Percentiles rank a stretch among this genome's conserved stretches.
Conservation (phyloP, 2,329 filamentous ascomycete genomes). For the Cadophora malorum region DNA sequence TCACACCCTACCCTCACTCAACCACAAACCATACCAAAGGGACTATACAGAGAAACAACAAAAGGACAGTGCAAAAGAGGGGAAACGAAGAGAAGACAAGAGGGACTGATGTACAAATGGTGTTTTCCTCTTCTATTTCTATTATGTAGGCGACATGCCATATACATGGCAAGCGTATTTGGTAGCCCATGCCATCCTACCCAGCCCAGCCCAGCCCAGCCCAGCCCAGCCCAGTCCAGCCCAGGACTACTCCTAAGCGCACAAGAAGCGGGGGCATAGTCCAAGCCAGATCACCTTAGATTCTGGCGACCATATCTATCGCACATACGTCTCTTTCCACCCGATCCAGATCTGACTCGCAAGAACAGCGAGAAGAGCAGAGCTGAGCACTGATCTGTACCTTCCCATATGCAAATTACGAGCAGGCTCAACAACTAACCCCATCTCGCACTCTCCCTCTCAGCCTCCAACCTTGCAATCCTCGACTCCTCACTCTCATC, state of each 20-base stretch:
- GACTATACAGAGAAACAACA: too few relatives aligned
- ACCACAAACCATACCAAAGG: too few relatives aligned
- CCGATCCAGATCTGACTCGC: not conserved
- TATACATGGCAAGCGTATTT: not conserved
- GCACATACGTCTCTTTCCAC: not conserved
- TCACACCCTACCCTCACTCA: too few relatives aligned
- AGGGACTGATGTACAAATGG: constrained; percentile 4
- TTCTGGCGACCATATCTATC: constrained; percentile 1
- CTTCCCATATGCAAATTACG: too few relatives aligned
- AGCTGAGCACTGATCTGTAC: not conserved
- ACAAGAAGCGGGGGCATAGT: not conserved
- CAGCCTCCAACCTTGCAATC: constrained; percentile 58
- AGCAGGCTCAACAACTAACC: constrained; percentile 14
- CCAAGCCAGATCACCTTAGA: not conserved
- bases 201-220: not conserved
- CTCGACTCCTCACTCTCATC: constrained; percentile 45
- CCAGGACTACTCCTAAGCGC: not conserved
- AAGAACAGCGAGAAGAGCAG: not conserved
- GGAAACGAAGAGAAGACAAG: not conserved
- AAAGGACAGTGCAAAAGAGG: not conserved
- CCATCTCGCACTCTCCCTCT: constrained; percentile 58
- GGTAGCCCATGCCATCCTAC: not conserved
- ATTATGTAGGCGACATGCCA: not conserved
- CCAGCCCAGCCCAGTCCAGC: not conserved
- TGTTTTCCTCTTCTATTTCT: not conserved